Evolutionary conservation across 371 early-diverging fungal genomes (phyloP).

Genomic region (Nosema muscidifuracis): DNA sequence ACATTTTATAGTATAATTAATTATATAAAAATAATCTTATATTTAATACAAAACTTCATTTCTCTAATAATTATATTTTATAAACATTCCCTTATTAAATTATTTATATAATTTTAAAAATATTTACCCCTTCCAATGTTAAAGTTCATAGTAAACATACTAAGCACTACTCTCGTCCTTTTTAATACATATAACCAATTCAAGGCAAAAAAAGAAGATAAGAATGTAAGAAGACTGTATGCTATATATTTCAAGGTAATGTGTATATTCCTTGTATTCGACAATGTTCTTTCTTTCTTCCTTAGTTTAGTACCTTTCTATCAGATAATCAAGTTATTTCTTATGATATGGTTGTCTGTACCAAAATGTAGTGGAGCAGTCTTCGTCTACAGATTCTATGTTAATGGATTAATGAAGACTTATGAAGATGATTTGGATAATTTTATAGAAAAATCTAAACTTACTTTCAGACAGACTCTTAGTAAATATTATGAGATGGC

Average conservation of each 20-base stretch:
- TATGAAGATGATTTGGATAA: slow-evolving; percentile 40
- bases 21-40: no score
- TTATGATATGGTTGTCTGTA: slow-evolving; percentile 43
- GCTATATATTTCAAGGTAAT: slow-evolving; percentile 50
- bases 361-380: slow-evolving; percentile 42
- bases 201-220: slow-evolving; percentile 27
- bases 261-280: slow-evolving; percentile 37
- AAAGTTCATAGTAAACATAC: slow-evolving; percentile 25
- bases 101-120: no score
- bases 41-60: no score
- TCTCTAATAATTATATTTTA: no score
- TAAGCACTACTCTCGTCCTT: slow-evolving; percentile 23
- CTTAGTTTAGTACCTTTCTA: slow-evolving; percentile 47
- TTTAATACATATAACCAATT: slow-evolving; percentile 44
- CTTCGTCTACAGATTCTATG: slow-evolving; percentile 53
- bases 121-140: slow-evolving; percentile 36
- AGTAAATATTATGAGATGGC: background rate
- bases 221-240: slow-evolving; percentile 25
- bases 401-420: slow-evolving; percentile 29
- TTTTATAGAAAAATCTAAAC: background rate
- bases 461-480: background rate
- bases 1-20: no score
- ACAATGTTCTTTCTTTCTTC: slow-evolving; percentile 46
- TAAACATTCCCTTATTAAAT: no score
- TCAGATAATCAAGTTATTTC: slow-evolving; percentile 37